Percentiles rank a stretch among this genome's conserved stretches.
Conservation (phyloP, 208 protist genomes). For the Borovskyia barvae region DNA sequence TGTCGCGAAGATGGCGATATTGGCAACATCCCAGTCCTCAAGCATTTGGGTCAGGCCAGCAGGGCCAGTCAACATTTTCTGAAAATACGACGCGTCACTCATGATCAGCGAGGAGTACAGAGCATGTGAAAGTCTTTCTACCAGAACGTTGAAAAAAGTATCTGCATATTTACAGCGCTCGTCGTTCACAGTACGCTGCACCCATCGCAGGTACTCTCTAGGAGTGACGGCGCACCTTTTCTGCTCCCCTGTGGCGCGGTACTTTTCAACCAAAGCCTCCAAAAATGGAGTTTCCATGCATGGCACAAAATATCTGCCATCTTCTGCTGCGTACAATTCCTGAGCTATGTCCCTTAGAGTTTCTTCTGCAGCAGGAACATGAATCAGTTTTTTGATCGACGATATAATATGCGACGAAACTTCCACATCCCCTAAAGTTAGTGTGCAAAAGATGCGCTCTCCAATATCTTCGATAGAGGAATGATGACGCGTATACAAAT, state of each 20-base stretch:
- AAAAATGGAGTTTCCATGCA: slow-evolving; percentile 35
- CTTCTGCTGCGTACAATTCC: slow-evolving; percentile 22
- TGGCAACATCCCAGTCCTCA: slow-evolving; percentile 18
- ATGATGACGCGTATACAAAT: slow-evolving; percentile 30
- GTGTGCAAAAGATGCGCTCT: slow-evolving; percentile 47
- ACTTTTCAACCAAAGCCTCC: slow-evolving; percentile 23
- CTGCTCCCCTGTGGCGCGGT: slow-evolving; percentile 10
- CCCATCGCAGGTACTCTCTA: slow-evolving; percentile 25
- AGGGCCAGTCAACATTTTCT: slow-evolving; percentile 19
- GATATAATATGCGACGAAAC: slow-evolving; percentile 5
- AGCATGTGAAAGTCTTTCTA: slow-evolving; percentile 19
- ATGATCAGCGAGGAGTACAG: slow-evolving; percentile 22
- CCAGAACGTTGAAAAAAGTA: slow-evolving; percentile 25
- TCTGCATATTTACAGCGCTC: slow-evolving; percentile 18
- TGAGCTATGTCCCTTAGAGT: slow-evolving; percentile 21
- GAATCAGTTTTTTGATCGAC: slow-evolving; percentile 18
- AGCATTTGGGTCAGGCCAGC: slow-evolving; percentile 13
- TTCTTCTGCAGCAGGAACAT: slow-evolving; percentile 6
- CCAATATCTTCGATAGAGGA: slow-evolving; percentile 46
- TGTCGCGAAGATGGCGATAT: slow-evolving; percentile 13
- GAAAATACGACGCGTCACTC: slow-evolving; percentile 5
- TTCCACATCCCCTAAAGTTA: slow-evolving; percentile 21
- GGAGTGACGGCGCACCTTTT: slow-evolving; percentile 2
- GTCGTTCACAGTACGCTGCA: slow-evolving; percentile 7
- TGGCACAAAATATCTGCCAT: slow-evolving; percentile 18